Evolutionary conservation across 1,139 yeast species (phyloP).

Genomic region (Debaryomyces fabryi): DNA sequence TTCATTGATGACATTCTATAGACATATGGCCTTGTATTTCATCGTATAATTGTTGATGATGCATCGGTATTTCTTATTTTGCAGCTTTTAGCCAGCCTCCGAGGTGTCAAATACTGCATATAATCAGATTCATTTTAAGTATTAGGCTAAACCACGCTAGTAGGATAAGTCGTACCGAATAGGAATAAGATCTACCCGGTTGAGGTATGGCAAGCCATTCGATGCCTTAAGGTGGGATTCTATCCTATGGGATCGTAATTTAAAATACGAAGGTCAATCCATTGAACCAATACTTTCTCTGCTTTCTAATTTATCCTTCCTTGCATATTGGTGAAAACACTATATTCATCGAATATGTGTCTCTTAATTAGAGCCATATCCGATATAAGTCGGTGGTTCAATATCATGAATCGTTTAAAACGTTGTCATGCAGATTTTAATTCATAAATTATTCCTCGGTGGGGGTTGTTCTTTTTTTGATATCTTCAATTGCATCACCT

Average conservation of each 20-base stretch:
- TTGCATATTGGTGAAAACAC: neutral
- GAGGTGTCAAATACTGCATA: neutral
- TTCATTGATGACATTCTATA: neutral
- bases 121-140: neutral
- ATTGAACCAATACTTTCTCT: neutral
- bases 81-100: conserved; percentile 7
- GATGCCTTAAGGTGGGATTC: neutral
- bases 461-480: conserved; percentile 27
- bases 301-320: neutral
- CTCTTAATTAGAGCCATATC: neutral
- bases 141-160: neutral
- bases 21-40: neutral
- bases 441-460: neutral
- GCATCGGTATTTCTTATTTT: neutral
- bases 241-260: neutral
- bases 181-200: neutral
- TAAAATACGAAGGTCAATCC: neutral
- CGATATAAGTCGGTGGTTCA: neutral
- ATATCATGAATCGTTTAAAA: neutral
- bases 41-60: neutral
- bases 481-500: conserved; percentile 39
- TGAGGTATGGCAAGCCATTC: neutral
- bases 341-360: neutral
- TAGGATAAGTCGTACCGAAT: neutral
- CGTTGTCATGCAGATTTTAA: neutral